Base-by-base conservation (phyloP, 2,329 filamentous ascomycete species). In the Fusarium metavorans region DNA sequence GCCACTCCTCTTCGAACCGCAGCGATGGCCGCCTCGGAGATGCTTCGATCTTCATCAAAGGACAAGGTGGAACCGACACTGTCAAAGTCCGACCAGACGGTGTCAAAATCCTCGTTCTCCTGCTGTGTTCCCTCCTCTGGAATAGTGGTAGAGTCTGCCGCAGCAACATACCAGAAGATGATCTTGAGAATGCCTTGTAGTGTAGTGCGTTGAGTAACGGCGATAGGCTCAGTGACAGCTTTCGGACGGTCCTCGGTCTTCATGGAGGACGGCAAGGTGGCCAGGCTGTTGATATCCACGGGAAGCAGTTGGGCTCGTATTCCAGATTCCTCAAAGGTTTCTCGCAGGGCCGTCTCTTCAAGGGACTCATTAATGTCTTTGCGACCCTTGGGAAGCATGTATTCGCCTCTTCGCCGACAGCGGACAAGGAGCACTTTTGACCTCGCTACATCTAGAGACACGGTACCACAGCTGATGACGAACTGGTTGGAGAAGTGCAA, bases 381-480 rank as follows among this genome's bases (percentile, higher is more conserved):
- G 8, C 39, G 60, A 14, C 68, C 66, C 32, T 71, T 71, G 6
- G 68, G 68, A 6, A 71, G 56, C 18, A 69, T n/a, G 6, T 52
- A 43, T 43, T 69, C 68, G 37, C 66, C 60, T 6, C 35, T 71
- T 13, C 9, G 30, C 11, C 41, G 54, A 23, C 20, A 27, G 11
- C 27, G 60, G 7, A 69, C 66, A 14, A 71, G 60, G 20, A 71
- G 60, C 1, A 61, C 32, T 23, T 52, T 60, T 3, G 34, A 50
- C 9, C 23, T 20, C 25, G 35, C 7, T 2, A 62, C 3, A 16
- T 61, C 64, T 20, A 66, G 2, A 2, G 56, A 60, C n/a, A 66
- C 60, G 5, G 68, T 66, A 8, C 68, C 68, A 14, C 68, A 70
- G 1, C 68, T 69, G 39, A 70, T 69, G n/a, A 23, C 66, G 45